Conservation (phyloP, 2,329 filamentous ascomycete genomes). For the Ophiocordyceps unilateralis region DNA sequence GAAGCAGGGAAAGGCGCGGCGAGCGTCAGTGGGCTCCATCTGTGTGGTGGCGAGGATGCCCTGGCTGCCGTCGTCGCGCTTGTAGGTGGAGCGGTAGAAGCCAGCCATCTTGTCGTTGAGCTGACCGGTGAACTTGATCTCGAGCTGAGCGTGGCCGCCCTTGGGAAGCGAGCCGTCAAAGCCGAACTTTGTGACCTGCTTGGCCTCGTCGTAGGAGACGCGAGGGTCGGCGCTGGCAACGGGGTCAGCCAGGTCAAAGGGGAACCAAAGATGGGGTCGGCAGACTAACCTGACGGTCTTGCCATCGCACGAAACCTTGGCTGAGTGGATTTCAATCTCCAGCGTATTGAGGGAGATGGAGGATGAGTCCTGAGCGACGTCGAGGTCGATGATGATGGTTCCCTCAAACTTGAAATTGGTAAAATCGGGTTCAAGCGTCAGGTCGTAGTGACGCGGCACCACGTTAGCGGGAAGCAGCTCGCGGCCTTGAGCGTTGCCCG, state of each 20-base stretch:
- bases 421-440: conserved; percentile 84
- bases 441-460: conserved; percentile 77
- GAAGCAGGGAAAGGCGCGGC: conserved; percentile 88
- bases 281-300: conserved; percentile 25
- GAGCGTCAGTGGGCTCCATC: conserved; percentile 91
- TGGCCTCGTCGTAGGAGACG: conserved; percentile 61
- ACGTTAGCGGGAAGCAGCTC: conserved; percentile 86
- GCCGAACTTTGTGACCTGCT: conserved; percentile 65
- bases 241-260: not conserved
- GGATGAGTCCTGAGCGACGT: conserved; percentile 68
- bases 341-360: conserved; percentile 78
- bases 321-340: conserved; percentile 68
- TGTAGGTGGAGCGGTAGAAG: conserved; percentile 93
- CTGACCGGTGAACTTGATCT: conserved; percentile 49
- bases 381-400: conserved; percentile 68
- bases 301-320: conserved; percentile 26
- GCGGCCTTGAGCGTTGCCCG: conserved; percentile 23
- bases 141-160: conserved; percentile 54
- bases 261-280: not conserved
- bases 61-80: conserved; percentile 58
- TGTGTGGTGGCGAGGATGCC: conserved; percentile 81
- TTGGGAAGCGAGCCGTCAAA: conserved; percentile 58
- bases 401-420: conserved; percentile 77
- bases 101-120: conserved; percentile 94
- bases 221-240: conserved; percentile 7